Percentiles rank a stretch among this genome's conserved stretches.
These are phyloP conservation scores for Apiotrichum domesticum DNA, from an alignment of 1,284 basidiomycete genomes.

Conservation along the genomic window DNA sequence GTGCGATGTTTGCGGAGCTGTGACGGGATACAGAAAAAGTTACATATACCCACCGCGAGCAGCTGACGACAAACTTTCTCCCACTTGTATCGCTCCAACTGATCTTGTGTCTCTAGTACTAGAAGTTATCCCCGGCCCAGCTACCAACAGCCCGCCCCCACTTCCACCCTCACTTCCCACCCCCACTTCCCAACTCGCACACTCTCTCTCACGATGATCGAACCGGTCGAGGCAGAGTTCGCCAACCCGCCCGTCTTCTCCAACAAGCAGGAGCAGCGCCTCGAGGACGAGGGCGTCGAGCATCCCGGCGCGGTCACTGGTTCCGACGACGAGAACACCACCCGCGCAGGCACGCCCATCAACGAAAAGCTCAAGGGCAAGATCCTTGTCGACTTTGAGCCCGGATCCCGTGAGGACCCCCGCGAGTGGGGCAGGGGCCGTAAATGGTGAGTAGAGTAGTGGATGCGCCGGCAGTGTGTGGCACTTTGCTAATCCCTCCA, in stretches of 20 bases:
- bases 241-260: conserved; percentile 33
- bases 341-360: background rate
- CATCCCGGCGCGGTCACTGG: conserved; percentile 5
- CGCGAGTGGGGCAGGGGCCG: conserved; percentile 29
- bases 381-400: conserved; percentile 30
- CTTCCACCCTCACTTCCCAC: background rate
- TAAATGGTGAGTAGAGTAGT: conserved; percentile 28
- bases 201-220: conserved; percentile 21
- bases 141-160: background rate
- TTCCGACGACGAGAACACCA: background rate
- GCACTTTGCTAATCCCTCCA: conserved; percentile 1
- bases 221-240: conserved; percentile 37
- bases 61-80: too few relatives aligned
- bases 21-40: background rate
- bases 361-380: conserved; percentile 17
- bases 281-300: conserved; percentile 26
- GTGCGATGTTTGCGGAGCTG: too few relatives aligned
- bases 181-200: background rate
- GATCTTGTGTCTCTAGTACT: background rate
- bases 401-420: conserved; percentile 27
- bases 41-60: background rate
- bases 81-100: background rate
- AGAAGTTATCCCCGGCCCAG: too few relatives aligned
- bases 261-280: conserved; percentile 21
- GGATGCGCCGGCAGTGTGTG: background rate